These are phyloP conservation scores for Epichloe gansuensis DNA, from an alignment of 2,329 filamentous ascomycete species.

Conservation along the genomic window DNA sequence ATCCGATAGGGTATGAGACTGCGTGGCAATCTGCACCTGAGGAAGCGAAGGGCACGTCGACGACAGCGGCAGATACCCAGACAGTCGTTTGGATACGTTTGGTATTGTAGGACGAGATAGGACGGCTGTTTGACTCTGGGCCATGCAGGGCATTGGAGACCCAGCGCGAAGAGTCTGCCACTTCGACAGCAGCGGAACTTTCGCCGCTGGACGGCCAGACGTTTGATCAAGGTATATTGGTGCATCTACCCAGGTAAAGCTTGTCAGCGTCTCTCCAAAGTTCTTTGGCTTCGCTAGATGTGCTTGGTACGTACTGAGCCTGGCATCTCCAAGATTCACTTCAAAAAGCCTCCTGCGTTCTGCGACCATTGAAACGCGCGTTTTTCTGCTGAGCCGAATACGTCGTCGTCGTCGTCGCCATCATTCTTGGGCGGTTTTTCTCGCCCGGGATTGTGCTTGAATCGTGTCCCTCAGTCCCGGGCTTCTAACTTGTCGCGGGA, in stretches of 20 bases:
- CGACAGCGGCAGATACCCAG: conserved; percentile 5
- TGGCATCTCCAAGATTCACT: not conserved
- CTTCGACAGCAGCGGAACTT: not conserved
- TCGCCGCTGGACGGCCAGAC: not conserved
- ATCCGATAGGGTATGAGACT: conserved; percentile 1
- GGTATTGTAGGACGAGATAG: conserved; percentile 3
- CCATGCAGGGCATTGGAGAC: conserved; percentile 4
- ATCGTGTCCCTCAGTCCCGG: too few relatives aligned
- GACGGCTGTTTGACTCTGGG: conserved; percentile 4
- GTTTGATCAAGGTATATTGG: not conserved
- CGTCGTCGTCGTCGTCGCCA: not conserved
- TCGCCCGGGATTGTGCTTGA: too few relatives aligned
- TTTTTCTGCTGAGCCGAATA: not conserved
- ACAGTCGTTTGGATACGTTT: conserved; percentile 2
- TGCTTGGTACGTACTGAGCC: not conserved
- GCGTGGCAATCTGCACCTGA: not conserved
- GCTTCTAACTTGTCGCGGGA: not conserved
- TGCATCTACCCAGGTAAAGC: not conserved
- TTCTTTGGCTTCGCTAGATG: not conserved
- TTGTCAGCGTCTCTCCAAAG: not conserved
- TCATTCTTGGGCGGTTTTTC: not conserved
- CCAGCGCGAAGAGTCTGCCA: not conserved
- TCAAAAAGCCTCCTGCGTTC: conserved; percentile 15
- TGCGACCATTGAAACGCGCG: conserved; percentile 11
- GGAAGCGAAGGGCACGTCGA: conserved; percentile 6